Evolutionary conservation across 1,284 basidiomycete genomes (phyloP).

Genomic region (Macrocybe sp.): DNA sequence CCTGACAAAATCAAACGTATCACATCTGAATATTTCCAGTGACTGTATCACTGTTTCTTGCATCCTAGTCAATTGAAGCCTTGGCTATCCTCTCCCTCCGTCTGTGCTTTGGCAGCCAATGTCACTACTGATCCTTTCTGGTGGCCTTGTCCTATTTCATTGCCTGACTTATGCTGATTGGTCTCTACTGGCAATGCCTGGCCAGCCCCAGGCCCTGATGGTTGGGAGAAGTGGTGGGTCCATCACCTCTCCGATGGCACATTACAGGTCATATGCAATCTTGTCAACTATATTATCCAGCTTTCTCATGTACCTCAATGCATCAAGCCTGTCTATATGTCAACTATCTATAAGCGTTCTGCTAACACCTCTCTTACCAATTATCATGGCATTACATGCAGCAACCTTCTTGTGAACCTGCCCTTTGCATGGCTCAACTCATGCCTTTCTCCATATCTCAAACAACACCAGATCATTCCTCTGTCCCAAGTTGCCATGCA

Average conservation of each 20-base stretch:
- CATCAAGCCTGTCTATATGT: conserved; percentile 18
- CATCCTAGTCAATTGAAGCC: not conserved
- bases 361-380: conserved; percentile 20
- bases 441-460: conserved; percentile 17
- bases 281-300: conserved; percentile 24
- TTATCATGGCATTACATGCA: conserved; percentile 21
- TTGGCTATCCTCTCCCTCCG: not conserved
- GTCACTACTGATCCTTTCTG: conserved; percentile 14
- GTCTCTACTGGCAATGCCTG: conserved; percentile 18
- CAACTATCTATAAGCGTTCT: conserved; percentile 22
- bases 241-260: conserved; percentile 16
- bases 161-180: conserved; percentile 14
- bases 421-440: conserved; percentile 20
- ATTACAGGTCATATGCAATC: conserved; percentile 18
- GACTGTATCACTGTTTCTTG: not conserved
- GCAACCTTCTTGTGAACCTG: conserved; percentile 17
- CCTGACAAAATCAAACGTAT: not conserved
- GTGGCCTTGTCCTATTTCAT: conserved; percentile 15
- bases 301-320: conserved; percentile 18
- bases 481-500: conserved; percentile 27
- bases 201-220: conserved; percentile 24
- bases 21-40: not conserved
- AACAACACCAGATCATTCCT: conserved; percentile 17
- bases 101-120: no score
- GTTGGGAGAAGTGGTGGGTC: conserved; percentile 29